These are phyloP conservation scores for Penstemon eatonii DNA, from an alignment of 257 asterid species.

Conservation along the genomic window DNA sequence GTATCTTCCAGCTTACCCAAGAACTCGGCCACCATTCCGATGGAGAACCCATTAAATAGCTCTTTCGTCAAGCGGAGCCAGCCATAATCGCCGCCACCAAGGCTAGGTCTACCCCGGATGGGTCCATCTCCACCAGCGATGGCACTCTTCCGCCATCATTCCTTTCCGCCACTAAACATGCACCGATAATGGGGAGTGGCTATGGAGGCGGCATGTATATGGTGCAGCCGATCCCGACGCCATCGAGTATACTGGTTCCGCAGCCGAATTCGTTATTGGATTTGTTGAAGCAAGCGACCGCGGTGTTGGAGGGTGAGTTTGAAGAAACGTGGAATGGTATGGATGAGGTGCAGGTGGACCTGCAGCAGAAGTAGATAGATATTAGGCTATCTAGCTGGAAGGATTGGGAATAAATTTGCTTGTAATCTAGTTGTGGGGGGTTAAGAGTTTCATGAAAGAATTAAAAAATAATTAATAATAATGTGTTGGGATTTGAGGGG, in stretches of 20 bases:
- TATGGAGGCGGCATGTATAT: neutral
- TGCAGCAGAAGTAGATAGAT: neutral
- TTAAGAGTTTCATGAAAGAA: too few species aligned
- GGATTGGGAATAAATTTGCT: neutral
- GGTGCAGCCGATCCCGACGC: conserved; percentile 14
- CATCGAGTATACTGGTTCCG: conserved; percentile 15
- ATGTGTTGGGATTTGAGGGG: too few species aligned
- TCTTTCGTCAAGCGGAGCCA: too few species aligned
- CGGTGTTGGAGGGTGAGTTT: conserved; percentile 41
- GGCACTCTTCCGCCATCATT: too few species aligned
- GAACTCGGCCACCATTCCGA: too few species aligned
- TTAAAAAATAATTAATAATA: too few species aligned
- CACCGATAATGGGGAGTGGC: conserved; percentile 12
- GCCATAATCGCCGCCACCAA: too few species aligned
- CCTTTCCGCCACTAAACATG: conserved; percentile 12
- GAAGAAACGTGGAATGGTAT: conserved; percentile 6
- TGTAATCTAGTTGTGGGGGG: too few species aligned
- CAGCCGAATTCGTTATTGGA: conserved; percentile 56
- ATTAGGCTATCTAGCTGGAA: neutral
- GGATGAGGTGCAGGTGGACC: neutral
- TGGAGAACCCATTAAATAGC: too few species aligned
- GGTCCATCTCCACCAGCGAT: too few species aligned
- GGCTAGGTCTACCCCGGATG: too few species aligned
- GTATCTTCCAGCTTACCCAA: too few species aligned
- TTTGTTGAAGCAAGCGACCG: conserved; percentile 56